Conservation (phyloP, 2,329 filamentous ascomycete genomes). For the Diaporthe longicolla region DNA sequence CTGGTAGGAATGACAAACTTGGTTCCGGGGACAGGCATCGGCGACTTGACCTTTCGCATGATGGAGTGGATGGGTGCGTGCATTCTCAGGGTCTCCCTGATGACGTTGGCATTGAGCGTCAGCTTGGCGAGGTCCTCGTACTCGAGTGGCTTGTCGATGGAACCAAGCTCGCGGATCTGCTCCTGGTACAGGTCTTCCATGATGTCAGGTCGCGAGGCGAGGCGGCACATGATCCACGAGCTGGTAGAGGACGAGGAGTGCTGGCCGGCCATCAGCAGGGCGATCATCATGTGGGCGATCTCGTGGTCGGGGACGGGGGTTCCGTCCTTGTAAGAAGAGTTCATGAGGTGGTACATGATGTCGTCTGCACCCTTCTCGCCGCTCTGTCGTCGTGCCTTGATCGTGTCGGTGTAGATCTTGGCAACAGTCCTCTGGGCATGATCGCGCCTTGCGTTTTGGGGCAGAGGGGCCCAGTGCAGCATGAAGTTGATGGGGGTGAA, state of each 20-base stretch:
- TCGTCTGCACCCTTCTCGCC: constrained; percentile 66
- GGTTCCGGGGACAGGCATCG: constrained; percentile 86
- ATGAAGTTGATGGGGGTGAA: constrained; percentile 88
- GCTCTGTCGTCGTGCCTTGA: constrained; percentile 71
- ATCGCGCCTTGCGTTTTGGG: constrained; percentile 81
- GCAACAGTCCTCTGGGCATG: constrained; percentile 80
- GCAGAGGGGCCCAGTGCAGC: constrained; percentile 83
- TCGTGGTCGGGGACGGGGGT: constrained; percentile 78
- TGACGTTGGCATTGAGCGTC: constrained; percentile 84
- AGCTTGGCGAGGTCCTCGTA: constrained; percentile 86
- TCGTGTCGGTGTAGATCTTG: constrained; percentile 82
- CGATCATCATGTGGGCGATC: constrained; percentile 89
- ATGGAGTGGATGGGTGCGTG: constrained; percentile 97
- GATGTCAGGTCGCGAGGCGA: constrained; percentile 79
- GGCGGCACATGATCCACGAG: constrained; percentile 81
- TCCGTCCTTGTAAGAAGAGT: constrained; percentile 82
- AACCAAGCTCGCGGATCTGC: constrained; percentile 80
- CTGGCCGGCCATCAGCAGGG: constrained; percentile 86
- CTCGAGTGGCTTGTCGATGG: constrained; percentile 79
- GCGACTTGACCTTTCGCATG: constrained; percentile 90
- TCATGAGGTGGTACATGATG: constrained; percentile 87
- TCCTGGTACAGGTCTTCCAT: constrained; percentile 81
- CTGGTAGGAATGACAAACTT: constrained; percentile 85
- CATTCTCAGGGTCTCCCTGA: constrained; percentile 92
- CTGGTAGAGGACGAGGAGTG: constrained; percentile 85